Evolutionary conservation across 352 stramenopile species (phyloP).

Genomic region (Phytophthora pluvialis): DNA sequence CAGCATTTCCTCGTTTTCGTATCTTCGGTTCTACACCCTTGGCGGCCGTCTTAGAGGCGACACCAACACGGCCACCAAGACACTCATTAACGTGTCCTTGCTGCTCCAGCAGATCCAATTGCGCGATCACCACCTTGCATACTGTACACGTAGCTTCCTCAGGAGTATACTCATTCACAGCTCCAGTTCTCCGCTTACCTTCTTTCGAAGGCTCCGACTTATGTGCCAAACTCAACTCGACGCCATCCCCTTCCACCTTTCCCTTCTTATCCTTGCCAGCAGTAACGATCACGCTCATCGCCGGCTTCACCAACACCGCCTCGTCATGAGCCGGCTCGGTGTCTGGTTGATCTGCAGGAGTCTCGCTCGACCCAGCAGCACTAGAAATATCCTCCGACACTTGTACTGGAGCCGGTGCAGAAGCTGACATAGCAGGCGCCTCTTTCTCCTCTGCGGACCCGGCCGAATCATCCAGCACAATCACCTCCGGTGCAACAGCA

Average conservation of each 20-base stretch:
- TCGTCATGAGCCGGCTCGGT: slow-evolving; percentile 22
- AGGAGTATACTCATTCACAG: slow-evolving; percentile 10
- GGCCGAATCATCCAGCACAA: slow-evolving; percentile 21
- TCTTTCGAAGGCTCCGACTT: background rate
- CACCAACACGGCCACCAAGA: slow-evolving; percentile 33
- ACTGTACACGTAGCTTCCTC: slow-evolving; percentile 35
- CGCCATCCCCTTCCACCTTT: background rate
- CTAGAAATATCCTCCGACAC: background rate
- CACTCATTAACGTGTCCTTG: slow-evolving; percentile 44
- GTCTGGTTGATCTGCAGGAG: slow-evolving; percentile 24
- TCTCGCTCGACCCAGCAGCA: background rate
- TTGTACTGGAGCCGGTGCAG: background rate
- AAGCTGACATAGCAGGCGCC: background rate
- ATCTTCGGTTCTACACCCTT: slow-evolving; percentile 16
- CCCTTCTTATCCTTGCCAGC: background rate
- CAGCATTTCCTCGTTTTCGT: slow-evolving; percentile 34
- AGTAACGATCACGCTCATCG: background rate
- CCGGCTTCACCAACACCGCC: background rate
- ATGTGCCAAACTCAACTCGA: background rate
- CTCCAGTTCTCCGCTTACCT: background rate
- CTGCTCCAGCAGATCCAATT: slow-evolving; percentile 47
- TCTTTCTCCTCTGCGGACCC: slow-evolving; percentile 5
- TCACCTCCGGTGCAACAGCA: slow-evolving; percentile 12
- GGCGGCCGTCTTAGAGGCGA: background rate
- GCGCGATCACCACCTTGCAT: slow-evolving; percentile 32